Conservation (phyloP, 2,329 filamentous ascomycete genomes). For the Lachnellula willkommii region DNA sequence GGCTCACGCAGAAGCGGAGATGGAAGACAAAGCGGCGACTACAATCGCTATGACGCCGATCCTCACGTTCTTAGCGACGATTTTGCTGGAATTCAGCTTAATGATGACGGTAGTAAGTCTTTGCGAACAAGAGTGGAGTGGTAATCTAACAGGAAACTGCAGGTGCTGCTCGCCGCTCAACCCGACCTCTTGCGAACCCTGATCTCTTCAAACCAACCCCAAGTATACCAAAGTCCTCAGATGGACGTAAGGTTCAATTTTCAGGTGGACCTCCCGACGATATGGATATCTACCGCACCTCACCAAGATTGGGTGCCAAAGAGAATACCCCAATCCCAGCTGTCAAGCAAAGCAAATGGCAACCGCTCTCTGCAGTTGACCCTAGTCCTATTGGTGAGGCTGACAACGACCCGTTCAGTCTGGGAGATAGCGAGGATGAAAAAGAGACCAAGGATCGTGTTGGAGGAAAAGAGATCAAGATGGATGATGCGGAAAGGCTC, state of each 20-base stretch:
- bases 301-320: conserved; percentile 51
- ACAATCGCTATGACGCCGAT: conserved; percentile 90
- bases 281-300: conserved; percentile 70
- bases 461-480: conserved; percentile 48
- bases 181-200: conserved; percentile 66
- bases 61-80: conserved; percentile 86
- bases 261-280: conserved; percentile 61
- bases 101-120: conserved; percentile 58
- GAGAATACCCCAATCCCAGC: conserved; percentile 43
- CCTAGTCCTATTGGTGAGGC: conserved; percentile 76
- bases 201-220: conserved; percentile 71
- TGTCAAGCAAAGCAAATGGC: conserved; percentile 87
- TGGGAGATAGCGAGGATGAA: conserved; percentile 94
- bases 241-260: conserved; percentile 48
- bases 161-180: conserved; percentile 53
- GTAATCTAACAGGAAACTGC: conserved; percentile 24
- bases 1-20: conserved; percentile 54
- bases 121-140: not conserved
- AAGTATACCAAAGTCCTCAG: conserved; percentile 36
- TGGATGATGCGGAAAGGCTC: conserved; percentile 50
- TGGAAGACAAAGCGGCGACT: conserved; percentile 73
- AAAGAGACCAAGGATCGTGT: conserved; percentile 61
- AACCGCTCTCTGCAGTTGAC: conserved; percentile 81
- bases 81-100: conserved; percentile 67
- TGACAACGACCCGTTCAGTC: conserved; percentile 93